phyloP scores from a whole-genome alignment of 1,139 yeast genomes.

The Hansenula sp. region DNA sequence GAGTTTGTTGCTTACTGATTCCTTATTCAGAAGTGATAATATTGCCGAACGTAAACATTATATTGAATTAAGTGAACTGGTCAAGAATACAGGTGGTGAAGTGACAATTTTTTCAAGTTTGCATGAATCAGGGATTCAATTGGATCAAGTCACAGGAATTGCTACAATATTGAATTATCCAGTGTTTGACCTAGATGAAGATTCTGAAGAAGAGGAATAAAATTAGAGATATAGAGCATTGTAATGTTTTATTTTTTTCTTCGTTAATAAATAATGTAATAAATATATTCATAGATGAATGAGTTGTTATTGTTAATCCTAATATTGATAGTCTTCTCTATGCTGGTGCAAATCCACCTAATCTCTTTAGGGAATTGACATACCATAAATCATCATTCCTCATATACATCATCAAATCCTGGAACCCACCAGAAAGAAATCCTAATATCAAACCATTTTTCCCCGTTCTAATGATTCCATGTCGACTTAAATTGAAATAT shows the following conservation, averaged over 20 bases:
- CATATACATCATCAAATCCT: constrained; percentile 55
- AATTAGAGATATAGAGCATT: background rate
- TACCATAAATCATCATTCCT: constrained; percentile 71
- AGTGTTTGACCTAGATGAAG: constrained; percentile 77
- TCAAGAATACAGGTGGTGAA: constrained; percentile 69
- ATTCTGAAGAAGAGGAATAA: constrained; percentile 40
- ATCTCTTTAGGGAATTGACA: constrained; percentile 19
- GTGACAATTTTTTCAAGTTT: constrained; percentile 78
- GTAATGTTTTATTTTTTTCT: background rate
- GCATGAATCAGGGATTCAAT: constrained; percentile 87
- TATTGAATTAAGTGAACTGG: constrained; percentile 65
- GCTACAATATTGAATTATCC: constrained; percentile 88
- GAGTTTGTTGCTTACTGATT: constrained; percentile 72
- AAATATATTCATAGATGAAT: background rate
- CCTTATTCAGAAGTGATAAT: constrained; percentile 76
- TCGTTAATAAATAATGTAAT: background rate
- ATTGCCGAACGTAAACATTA: constrained; percentile 63
- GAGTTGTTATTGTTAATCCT: too few relatives aligned
- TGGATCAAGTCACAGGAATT: constrained; percentile 85
- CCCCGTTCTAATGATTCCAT: constrained; percentile 46
- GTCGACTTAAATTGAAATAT: constrained; percentile 37
- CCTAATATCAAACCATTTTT: constrained; percentile 58
- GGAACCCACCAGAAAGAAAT: constrained; percentile 54
- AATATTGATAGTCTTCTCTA: background rate
- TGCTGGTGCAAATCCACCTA: background rate